Evolutionary conservation across 2,329 filamentous ascomycete genomes (phyloP).

Genomic region (Neofusicoccum kwambonambiense): DNA sequence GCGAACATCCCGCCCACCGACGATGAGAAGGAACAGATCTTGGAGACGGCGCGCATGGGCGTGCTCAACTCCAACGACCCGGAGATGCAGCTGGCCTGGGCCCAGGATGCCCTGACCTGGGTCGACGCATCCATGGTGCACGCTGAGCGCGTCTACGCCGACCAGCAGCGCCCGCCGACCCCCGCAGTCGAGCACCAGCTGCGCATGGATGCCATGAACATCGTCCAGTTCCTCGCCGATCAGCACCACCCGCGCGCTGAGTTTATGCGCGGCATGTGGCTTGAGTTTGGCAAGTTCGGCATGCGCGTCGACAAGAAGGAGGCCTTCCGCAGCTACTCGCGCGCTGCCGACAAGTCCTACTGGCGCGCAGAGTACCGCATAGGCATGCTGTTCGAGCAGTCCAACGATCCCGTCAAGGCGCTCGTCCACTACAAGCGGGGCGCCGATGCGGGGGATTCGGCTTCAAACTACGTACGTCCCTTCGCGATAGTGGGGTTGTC

Average conservation of each 20-base stretch:
- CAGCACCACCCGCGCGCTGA: slow-evolving; percentile 92
- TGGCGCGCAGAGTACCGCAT: slow-evolving; percentile 91
- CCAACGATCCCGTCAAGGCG: slow-evolving; percentile 87
- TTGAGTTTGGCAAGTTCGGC: slow-evolving; percentile 96
- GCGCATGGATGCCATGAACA: slow-evolving; percentile 83
- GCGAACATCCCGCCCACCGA: slow-evolving; percentile 91
- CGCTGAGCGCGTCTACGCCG: slow-evolving; percentile 63
- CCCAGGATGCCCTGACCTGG: slow-evolving; percentile 85
- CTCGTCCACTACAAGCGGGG: slow-evolving; percentile 87
- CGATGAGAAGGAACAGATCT: slow-evolving; percentile 85
- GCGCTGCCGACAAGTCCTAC: slow-evolving; percentile 83
- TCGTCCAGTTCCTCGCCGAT: slow-evolving; percentile 83
- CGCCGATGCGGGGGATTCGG: slow-evolving; percentile 78
- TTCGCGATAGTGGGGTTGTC: not conserved
- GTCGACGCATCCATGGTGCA: slow-evolving; percentile 82
- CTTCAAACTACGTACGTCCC: slow-evolving; percentile 61
- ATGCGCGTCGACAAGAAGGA: slow-evolving; percentile 90
- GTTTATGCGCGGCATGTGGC: slow-evolving; percentile 94
- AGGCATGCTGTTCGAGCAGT: slow-evolving; percentile 96
- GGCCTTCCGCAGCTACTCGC: slow-evolving; percentile 81
- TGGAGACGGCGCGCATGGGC: slow-evolving; percentile 78
- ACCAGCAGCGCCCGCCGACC: slow-evolving; percentile 67
- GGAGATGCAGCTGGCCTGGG: slow-evolving; percentile 95
- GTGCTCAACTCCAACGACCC: slow-evolving; percentile 93
- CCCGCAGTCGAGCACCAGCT: slow-evolving; percentile 88